Percentiles rank a stretch among this genome's conserved stretches.
Conservation (phyloP, 805 yeast species). For the Yamadazyma insecticola region DNA sequence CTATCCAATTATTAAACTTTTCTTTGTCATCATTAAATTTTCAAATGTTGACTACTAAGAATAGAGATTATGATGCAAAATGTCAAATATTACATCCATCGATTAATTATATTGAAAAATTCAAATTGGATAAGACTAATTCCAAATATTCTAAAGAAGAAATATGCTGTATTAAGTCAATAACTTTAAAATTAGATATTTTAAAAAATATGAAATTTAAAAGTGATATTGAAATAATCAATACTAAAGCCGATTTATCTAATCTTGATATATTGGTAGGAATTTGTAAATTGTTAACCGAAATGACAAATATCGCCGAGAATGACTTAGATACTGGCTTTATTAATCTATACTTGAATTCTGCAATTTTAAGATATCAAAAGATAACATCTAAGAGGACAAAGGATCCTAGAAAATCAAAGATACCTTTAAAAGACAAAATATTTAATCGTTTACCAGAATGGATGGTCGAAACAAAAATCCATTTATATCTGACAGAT, state of each 20-base stretch:
- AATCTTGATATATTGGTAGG: conserved; percentile 29
- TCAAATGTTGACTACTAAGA: conserved; percentile 25
- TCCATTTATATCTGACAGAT: conserved; percentile 13
- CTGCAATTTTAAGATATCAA: conserved; percentile 13
- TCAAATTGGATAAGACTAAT: conserved; percentile 2
- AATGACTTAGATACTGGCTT: conserved; percentile 22
- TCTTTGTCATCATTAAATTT: conserved; percentile 32
- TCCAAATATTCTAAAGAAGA: too few relatives aligned
- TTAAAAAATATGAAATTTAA: conserved; percentile 25
- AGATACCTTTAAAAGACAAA: conserved; percentile 4
- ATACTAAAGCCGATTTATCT: conserved; percentile 20
- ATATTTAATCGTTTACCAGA: conserved; percentile 24
- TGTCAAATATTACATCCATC: conserved; percentile 33
- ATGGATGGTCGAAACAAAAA: conserved; percentile 27
- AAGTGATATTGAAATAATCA: conserved; percentile 15
- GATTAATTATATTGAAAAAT: conserved; percentile 24
- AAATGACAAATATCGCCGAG: conserved; percentile 20
- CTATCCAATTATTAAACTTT: conserved; percentile 21
- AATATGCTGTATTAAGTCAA: conserved; percentile 18
- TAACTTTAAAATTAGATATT: conserved; percentile 18
- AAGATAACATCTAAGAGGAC: conserved; percentile 2
- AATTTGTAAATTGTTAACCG: conserved; percentile 22
- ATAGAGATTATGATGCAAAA: conserved; percentile 28
- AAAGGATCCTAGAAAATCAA: background rate
- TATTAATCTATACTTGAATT: conserved; percentile 23